These are phyloP conservation scores for Combretum micranthum DNA, from an alignment of 345 rosid species.

Conservation along the genomic window DNA sequence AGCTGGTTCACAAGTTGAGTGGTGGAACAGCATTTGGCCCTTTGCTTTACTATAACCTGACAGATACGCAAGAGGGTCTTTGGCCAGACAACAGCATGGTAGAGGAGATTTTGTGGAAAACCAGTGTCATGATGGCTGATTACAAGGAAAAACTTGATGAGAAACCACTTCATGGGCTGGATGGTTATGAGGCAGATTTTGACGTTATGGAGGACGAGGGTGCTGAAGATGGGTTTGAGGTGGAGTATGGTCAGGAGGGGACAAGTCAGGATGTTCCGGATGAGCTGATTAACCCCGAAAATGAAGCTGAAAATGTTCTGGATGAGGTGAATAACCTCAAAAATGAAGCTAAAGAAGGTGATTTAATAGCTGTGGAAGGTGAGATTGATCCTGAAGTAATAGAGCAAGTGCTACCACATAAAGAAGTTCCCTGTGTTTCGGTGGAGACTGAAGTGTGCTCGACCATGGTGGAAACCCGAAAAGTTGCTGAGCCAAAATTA, in stretches of 20 bases:
- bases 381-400: too few species aligned
- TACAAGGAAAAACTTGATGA: neutral
- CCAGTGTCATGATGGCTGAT: neutral
- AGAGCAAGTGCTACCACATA: too few species aligned
- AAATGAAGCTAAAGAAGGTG: too few species aligned
- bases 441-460: too few species aligned
- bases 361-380: neutral
- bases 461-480: too few species aligned
- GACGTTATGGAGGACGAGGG: slow-evolving; percentile 4
- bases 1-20: slow-evolving; percentile 18
- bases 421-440: too few species aligned
- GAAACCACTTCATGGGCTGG: slow-evolving; percentile 7
- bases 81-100: slow-evolving; percentile 16
- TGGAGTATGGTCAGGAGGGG: neutral
- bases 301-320: neutral
- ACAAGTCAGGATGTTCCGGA: neutral
- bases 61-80: slow-evolving; percentile 26
- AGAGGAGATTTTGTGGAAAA: neutral
- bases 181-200: neutral
- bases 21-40: slow-evolving; percentile 18
- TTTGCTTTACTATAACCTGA: slow-evolving; percentile 47
- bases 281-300: neutral
- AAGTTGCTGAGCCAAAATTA: neutral
- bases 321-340: too few species aligned
- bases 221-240: neutral